Conservation (phyloP, 257 asterid species). For the Solanum lycopersicoides region DNA sequence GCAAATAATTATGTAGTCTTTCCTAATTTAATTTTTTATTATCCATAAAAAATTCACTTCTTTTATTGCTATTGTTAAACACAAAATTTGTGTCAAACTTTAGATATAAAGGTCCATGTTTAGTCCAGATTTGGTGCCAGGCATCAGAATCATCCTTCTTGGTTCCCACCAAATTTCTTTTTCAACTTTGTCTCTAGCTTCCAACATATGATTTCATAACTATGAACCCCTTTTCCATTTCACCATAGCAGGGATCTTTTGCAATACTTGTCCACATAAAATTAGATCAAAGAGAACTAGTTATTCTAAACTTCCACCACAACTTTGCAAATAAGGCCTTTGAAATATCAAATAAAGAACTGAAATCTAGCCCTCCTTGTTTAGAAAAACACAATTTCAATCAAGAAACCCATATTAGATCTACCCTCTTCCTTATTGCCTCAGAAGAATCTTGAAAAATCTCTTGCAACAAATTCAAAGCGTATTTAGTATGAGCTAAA, state of each 20-base stretch:
- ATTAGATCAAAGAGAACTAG: neutral
- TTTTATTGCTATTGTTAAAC: neutral
- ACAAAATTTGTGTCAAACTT: no score
- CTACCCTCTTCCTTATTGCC: neutral
- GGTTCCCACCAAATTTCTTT: neutral
- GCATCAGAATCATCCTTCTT: neutral
- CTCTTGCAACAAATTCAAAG: neutral
- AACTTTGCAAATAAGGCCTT: neutral
- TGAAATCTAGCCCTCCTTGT: neutral
- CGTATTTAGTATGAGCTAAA: neutral
- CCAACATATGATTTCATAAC: no score
- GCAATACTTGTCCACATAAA: no score
- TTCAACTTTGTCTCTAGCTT: neutral
- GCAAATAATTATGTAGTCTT: neutral
- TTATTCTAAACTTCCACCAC: neutral
- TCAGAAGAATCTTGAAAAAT: neutral
- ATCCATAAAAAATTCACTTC: neutral
- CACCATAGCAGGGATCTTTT: no score
- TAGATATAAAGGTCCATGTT: neutral
- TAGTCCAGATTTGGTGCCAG: neutral
- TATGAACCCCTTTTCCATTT: no score
- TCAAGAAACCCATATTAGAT: neutral
- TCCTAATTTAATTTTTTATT: no score
- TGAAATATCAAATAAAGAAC: neutral
- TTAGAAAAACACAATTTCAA: neutral